Conservation (phyloP, 2,329 filamentous ascomycete species). For the Penicillium sp. region DNA sequence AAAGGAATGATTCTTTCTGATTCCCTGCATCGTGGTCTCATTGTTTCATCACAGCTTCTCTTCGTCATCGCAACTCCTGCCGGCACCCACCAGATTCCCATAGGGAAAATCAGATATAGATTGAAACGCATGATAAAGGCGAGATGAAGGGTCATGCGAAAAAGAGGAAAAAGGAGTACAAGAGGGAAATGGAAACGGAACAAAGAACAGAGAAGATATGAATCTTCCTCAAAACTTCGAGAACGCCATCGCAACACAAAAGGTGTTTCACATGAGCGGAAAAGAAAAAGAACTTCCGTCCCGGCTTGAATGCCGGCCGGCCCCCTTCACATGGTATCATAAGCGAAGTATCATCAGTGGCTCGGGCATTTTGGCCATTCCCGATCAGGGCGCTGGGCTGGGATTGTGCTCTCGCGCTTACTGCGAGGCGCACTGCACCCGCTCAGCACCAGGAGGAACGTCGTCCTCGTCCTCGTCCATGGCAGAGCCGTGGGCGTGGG, state of each 20-base stretch:
- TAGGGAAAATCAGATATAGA: not conserved
- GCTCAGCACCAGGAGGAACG: slow-evolving; percentile 46
- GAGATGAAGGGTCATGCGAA: not conserved
- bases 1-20: slow-evolving; percentile 1
- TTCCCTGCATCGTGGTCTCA: slow-evolving; percentile 13
- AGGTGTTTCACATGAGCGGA: slow-evolving; percentile 18
- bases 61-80: slow-evolving; percentile 15
- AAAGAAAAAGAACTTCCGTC: slow-evolving; percentile 21
- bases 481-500: slow-evolving; percentile 57
- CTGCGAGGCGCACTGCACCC: slow-evolving; percentile 51
- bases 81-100: not conserved
- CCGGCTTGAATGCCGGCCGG: slow-evolving; percentile 9
- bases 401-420: slow-evolving; percentile 29
- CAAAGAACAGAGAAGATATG: slow-evolving; percentile 16
- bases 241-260: slow-evolving; percentile 36
- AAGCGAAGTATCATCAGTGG: slow-evolving; percentile 33
- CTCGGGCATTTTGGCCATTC: slow-evolving; percentile 20
- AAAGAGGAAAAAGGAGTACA: slow-evolving; percentile 5
- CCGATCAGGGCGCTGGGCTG: slow-evolving; percentile 8
- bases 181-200: slow-evolving; percentile 9
- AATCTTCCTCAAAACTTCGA: slow-evolving; percentile 31
- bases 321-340: slow-evolving; percentile 32
- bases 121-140: not conserved
- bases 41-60: slow-evolving; percentile 15
- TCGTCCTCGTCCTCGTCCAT: slow-evolving; percentile 70